A percentile compares a stretch with the other conserved stretches of the same genome.
Evolutionary conservation across 2,329 filamentous ascomycete species (phyloP).

Genomic region (Xylariaceae sp.): DNA sequence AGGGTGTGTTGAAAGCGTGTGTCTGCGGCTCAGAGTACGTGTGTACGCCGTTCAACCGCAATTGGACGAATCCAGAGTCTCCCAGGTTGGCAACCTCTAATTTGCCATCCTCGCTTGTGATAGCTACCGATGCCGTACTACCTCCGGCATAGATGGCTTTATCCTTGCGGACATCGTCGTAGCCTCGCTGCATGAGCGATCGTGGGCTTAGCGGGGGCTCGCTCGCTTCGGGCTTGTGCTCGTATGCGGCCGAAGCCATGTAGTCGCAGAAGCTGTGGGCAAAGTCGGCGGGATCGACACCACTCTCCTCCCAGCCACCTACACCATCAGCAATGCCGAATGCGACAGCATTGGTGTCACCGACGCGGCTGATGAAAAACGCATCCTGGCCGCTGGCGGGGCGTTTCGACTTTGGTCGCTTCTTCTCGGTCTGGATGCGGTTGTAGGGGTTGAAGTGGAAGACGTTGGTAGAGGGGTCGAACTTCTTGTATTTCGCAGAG

Average conservation of each 20-base stretch:
- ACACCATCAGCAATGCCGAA: slow-evolving; percentile 94
- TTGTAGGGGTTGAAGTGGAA: slow-evolving; percentile 70
- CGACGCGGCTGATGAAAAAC: slow-evolving; percentile 86
- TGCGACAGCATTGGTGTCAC: slow-evolving; percentile 67
- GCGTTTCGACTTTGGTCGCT: slow-evolving; percentile 56
- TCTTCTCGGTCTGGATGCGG: slow-evolving; percentile 51
- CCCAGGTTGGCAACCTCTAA: slow-evolving; percentile 91
- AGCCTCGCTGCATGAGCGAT: slow-evolving; percentile 76
- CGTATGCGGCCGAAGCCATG: slow-evolving; percentile 76
- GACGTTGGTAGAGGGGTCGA: slow-evolving; percentile 65
- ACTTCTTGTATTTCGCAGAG: slow-evolving; percentile 68
- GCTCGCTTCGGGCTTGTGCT: slow-evolving; percentile 41
- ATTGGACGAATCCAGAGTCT: slow-evolving; percentile 88
- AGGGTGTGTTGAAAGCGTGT: slow-evolving; percentile 97
- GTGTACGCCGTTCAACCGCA: slow-evolving; percentile 82
- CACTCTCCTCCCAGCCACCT: slow-evolving; percentile 89
- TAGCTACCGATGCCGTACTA: slow-evolving; percentile 86
- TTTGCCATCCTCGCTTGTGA: slow-evolving; percentile 68
- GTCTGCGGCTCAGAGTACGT: slow-evolving; percentile 83
- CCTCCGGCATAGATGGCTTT: slow-evolving; percentile 74
- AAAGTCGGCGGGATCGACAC: slow-evolving; percentile 92
- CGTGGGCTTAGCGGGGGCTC: slow-evolving; percentile 55
- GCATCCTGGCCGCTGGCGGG: slow-evolving; percentile 90
- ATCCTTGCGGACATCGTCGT: slow-evolving; percentile 77
- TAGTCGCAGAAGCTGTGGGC: slow-evolving; percentile 90